Percentiles rank a stretch among this genome's conserved stretches.
phyloP scores from a whole-genome alignment of 345 rosid genomes.

The Lagerstroemia speciosa region DNA sequence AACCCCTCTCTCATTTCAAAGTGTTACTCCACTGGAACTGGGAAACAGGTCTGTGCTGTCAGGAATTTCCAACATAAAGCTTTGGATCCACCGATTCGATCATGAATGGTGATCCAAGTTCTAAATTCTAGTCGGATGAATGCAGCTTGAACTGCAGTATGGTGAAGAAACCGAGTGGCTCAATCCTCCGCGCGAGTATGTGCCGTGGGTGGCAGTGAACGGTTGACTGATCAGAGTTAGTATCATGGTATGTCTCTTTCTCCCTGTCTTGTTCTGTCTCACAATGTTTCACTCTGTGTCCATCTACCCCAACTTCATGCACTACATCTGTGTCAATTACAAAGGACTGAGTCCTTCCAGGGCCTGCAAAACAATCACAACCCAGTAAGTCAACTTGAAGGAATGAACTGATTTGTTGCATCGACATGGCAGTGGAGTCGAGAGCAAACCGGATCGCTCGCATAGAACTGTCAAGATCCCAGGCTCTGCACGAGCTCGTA shows the following conservation, averaged over 20 bases:
- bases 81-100: no score
- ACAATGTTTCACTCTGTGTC: not conserved
- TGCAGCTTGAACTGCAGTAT: conserved; percentile 23
- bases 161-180: conserved; percentile 27
- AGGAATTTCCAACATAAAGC: not conserved
- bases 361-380: not conserved
- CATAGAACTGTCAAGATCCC: not conserved
- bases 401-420: not conserved
- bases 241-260: not conserved
- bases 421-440: not conserved
- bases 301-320: conserved; percentile 3
- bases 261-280: not conserved
- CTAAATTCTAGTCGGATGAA: not conserved
- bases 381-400: not conserved
- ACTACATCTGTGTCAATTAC: not conserved
- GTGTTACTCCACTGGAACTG: conserved; percentile 32
- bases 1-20: conserved; percentile 15
- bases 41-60: conserved; percentile 23
- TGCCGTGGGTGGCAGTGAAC: conserved; percentile 35
- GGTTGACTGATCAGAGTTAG: conserved; percentile 13
- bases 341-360: not conserved
- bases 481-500: no score
- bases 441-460: not conserved
- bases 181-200: conserved; percentile 25
- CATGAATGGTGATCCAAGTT: not conserved